Evolutionary conservation across 192 early-diverging fungal species (phyloP).

Genomic region (Chytriomyces confervae): DNA sequence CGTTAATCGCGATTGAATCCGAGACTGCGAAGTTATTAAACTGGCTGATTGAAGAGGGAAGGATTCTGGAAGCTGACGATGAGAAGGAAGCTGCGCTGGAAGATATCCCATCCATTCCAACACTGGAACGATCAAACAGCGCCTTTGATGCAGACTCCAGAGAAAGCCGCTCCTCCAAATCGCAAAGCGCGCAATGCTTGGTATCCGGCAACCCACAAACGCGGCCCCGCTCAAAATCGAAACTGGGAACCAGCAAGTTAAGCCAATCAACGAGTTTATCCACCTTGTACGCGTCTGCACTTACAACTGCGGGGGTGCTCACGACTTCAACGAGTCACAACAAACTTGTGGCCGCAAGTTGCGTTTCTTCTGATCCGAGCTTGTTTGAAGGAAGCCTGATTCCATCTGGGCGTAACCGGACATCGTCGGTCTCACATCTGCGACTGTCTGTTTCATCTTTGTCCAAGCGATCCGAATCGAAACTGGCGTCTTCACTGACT

Average conservation of each 20-base stretch:
- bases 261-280: background rate
- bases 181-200: background rate
- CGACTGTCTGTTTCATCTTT: conserved; percentile 3
- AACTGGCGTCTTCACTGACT: conserved; percentile 1
- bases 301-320: background rate
- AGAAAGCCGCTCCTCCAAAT: background rate
- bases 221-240: background rate
- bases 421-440: conserved; percentile 12
- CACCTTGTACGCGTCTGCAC: conserved; percentile 9
- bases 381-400: background rate
- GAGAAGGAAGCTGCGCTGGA: background rate
- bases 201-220: background rate
- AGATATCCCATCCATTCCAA: background rate
- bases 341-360: background rate
- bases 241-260: conserved; percentile 5
- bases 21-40: conserved; percentile 17
- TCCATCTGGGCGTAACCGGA: background rate
- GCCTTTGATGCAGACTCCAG: background rate
- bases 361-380: background rate
- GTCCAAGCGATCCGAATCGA: background rate
- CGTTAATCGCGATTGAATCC: conserved; percentile 12
- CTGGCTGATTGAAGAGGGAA: conserved; percentile 18
- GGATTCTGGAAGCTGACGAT: conserved; percentile 1
- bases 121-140: background rate
- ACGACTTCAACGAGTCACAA: background rate